These are phyloP conservation scores for Verticillium nubilum DNA, from an alignment of 2,329 filamentous ascomycete genomes.

Conservation along the genomic window DNA sequence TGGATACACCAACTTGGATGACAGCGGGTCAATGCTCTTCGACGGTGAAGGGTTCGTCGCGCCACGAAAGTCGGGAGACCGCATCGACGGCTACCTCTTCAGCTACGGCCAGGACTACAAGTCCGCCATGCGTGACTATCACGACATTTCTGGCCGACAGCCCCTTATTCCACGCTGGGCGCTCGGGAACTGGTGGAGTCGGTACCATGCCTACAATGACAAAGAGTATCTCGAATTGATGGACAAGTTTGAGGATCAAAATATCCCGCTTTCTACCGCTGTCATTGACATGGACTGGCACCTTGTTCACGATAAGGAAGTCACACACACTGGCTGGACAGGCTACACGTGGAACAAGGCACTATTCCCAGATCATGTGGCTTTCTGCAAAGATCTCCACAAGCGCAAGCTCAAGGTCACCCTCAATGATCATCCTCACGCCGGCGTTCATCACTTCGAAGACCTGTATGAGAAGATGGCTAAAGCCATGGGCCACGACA, in stretches of 20 bases:
- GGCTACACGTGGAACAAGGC: slow-evolving; percentile 59
- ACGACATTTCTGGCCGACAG: slow-evolving; percentile 49
- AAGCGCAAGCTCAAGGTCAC: slow-evolving; percentile 46
- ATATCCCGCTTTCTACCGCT: slow-evolving; percentile 52
- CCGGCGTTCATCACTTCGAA: slow-evolving; percentile 52
- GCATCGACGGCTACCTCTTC: slow-evolving; percentile 56
- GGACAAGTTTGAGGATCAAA: slow-evolving; percentile 44
- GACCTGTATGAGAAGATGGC: slow-evolving; percentile 51
- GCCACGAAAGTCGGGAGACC: slow-evolving; percentile 35
- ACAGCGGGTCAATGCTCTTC: slow-evolving; percentile 52
- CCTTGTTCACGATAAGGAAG: slow-evolving; percentile 40
- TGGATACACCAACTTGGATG: slow-evolving; percentile 49
- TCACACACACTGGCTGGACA: slow-evolving; percentile 46
- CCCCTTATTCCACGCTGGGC: slow-evolving; percentile 52
- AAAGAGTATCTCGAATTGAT: slow-evolving; percentile 53
- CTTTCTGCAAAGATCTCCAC: slow-evolving; percentile 46
- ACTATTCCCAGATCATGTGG: slow-evolving; percentile 48
- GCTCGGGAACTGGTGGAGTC: slow-evolving; percentile 60
- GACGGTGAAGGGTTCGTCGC: slow-evolving; percentile 46
- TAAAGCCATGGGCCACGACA: slow-evolving; percentile 44
- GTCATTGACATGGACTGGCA: slow-evolving; percentile 67
- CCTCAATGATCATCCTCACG: slow-evolving; percentile 58
- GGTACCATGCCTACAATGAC: slow-evolving; percentile 53
- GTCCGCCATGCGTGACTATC: slow-evolving; percentile 48
- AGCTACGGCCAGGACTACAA: slow-evolving; percentile 52